Evolutionary conservation across 73 alveolate genomes (phyloP).

Genomic region (Paramecium sonneborni): DNA sequence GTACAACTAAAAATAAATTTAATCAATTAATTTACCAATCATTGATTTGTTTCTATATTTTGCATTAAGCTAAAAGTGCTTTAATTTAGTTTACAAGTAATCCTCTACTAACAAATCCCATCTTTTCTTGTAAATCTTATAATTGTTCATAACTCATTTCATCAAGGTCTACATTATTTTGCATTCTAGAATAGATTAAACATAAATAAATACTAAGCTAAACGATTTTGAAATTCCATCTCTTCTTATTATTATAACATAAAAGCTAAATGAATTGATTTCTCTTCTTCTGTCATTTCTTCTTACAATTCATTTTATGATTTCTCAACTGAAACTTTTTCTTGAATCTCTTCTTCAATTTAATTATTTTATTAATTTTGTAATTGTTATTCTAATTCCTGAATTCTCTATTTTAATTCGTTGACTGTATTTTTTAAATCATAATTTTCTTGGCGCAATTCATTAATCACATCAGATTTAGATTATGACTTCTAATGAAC

Average conservation of each 20-base stretch:
- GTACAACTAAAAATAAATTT: not conserved
- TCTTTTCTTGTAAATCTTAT: conserved; percentile 18
- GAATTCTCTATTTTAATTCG: not conserved
- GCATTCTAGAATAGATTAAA: not conserved
- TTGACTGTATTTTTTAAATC: not conserved
- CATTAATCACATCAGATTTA: not conserved
- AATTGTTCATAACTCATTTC: conserved; percentile 31
- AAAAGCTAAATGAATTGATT: conserved; percentile 4
- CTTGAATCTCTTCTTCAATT: not conserved
- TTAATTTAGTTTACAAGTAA: not conserved
- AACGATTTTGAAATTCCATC: conserved; percentile 22
- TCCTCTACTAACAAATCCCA: conserved; percentile 41
- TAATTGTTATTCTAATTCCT: not conserved
- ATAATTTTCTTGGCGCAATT: conserved; percentile 47
- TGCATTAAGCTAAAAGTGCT: not conserved
- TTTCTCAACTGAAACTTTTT: not conserved
- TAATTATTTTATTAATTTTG: not conserved
- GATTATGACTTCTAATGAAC: not conserved
- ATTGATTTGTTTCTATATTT: not conserved
- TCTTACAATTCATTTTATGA: not conserved
- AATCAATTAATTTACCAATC: not conserved
- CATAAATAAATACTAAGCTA: not conserved
- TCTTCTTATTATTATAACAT: conserved; percentile 8
- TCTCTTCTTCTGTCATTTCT: conserved; percentile 50
- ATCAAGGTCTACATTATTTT: not conserved